Percentiles rank a stretch among this genome's conserved stretches.
These are phyloP conservation scores for Mucor velutinosus DNA, from an alignment of 371 early-diverging fungal genomes.

Conservation along the genomic window DNA sequence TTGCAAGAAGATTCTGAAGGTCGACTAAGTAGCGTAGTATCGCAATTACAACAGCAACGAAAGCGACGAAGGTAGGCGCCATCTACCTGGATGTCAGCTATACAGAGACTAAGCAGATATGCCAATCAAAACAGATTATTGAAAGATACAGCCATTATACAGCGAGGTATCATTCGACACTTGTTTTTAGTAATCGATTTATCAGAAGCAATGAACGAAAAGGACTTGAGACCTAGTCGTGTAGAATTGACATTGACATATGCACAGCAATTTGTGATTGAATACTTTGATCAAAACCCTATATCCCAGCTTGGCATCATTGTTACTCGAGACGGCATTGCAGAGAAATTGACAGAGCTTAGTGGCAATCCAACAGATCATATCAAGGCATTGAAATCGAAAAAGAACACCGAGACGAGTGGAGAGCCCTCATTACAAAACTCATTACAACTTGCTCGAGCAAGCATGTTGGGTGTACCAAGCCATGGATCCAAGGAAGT, in stretches of 20 bases:
- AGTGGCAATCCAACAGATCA: slow-evolving; percentile 84
- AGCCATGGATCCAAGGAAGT: slow-evolving; percentile 91
- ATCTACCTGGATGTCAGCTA: not conserved
- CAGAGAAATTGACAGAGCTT: slow-evolving; percentile 85
- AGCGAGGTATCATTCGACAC: slow-evolving; percentile 93
- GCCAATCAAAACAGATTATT: slow-evolving; percentile 43
- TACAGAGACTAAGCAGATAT: not conserved
- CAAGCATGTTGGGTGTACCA: slow-evolving; percentile 78
- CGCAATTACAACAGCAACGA: slow-evolving; percentile 74
- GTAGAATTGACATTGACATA: slow-evolving; percentile 72
- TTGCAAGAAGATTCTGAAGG: slow-evolving; percentile 92
- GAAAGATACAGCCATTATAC: slow-evolving; percentile 81
- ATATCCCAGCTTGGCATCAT: slow-evolving; percentile 90
- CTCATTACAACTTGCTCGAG: slow-evolving; percentile 81
- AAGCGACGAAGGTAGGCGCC: slow-evolving; percentile 64
- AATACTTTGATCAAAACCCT: slow-evolving; percentile 96
- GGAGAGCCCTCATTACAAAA: slow-evolving; percentile 96
- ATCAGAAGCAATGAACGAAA: slow-evolving; percentile 83
- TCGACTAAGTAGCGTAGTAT: slow-evolving; percentile 77
- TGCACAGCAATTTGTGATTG: slow-evolving; percentile 76
- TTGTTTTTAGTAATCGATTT: slow-evolving; percentile 83
- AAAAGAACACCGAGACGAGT: slow-evolving; percentile 71
- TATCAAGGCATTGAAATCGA: slow-evolving; percentile 64
- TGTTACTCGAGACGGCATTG: slow-evolving; percentile 86
- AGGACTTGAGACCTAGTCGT: slow-evolving; percentile 82